phyloP scores from a whole-genome alignment of 2,329 filamentous ascomycete genomes.

The Chaetomiaceae sp. region DNA sequence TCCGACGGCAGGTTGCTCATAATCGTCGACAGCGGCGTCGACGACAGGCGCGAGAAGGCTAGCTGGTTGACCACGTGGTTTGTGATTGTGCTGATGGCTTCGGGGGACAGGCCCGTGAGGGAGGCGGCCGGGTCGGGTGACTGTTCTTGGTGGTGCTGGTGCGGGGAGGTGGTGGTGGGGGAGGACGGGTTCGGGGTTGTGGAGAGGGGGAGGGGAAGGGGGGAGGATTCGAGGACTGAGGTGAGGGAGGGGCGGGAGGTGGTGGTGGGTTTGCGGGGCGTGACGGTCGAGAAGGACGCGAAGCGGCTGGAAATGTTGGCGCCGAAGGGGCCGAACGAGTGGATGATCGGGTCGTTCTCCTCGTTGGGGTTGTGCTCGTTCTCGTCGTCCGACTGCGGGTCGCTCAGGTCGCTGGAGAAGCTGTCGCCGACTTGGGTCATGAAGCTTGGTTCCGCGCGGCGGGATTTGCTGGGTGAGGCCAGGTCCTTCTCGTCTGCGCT shows the following conservation, averaged over 20 bases:
- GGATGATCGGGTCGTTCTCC: conserved; percentile 88
- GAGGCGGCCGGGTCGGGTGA: conserved; percentile 13
- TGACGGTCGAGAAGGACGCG: conserved; percentile 62
- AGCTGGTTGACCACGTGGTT: conserved; percentile 95
- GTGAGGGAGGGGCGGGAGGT: conserved; percentile 4
- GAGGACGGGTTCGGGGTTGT: conserved; percentile 3
- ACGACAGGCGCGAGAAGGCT: conserved; percentile 87
- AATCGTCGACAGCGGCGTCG: conserved; percentile 83
- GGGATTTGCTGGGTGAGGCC: conserved; percentile 33
- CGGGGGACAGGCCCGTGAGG: conserved; percentile 26
- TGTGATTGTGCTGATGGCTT: conserved; percentile 46
- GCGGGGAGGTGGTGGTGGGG: no score
- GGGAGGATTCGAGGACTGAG: conserved; percentile 6
- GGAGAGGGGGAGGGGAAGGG: neutral
- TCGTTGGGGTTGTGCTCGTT: conserved; percentile 78
- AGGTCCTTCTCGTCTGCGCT: conserved; percentile 45
- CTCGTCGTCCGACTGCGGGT: conserved; percentile 41
- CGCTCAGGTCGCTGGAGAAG: conserved; percentile 53
- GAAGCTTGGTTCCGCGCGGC: conserved; percentile 38
- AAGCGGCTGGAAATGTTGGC: conserved; percentile 78
- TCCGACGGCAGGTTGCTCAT: conserved; percentile 74
- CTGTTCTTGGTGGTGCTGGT: no score
- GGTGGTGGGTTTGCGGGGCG: conserved; percentile 18
- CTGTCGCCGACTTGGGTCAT: conserved; percentile 45
- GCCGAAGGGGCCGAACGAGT: conserved; percentile 87